Evolutionary conservation across 352 stramenopile genomes (phyloP), one percentile per base, ranked within the genome.

Genomic region (Thalassiosira livingstoniorum): DNA sequence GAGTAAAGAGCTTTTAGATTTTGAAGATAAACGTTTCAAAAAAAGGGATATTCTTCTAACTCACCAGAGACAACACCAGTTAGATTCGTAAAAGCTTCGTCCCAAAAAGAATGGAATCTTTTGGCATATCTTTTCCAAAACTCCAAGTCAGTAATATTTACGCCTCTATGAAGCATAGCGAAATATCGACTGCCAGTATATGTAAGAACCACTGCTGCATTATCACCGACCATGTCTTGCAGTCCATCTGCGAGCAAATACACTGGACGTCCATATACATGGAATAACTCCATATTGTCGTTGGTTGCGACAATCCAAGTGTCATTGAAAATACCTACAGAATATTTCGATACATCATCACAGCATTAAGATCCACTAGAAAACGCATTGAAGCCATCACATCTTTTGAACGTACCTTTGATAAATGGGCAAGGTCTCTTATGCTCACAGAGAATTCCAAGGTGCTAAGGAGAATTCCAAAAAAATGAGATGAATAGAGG

Each of bases 51-150:
- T 15, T 55, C 64, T 3, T 45, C 21, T 39, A 55, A 62, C 18
- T 64, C 25, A 53, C 71, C 42, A 58, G 64, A 76, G 0, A 82
- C 65, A 62, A 75, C 37, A 29, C 35, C 10, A 15, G 65, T 72
- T 13, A 35, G 7, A 4, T 82, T 29, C 18, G 18, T 71, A 32
- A 76, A 82, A 34, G 74, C 21, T 66, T 47, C 2, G 37, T 76
- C 29, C 75, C 75, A 82, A 45, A 82, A 82, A 15, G 75, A 47
- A 53, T 77, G 57, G 13, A 68, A 54, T 29, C 68, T 31, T 35
- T 3, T 45, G 10, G 57, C 11, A 13, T 64, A 63, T 7, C 55
- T 15, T 31, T 53, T 13, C 51, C 65, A 64, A 62, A n/a, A 35
- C 0, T 51, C 45, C n/a, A n/a, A n/a, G n/a, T n/a, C n/a, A n/a